Percentiles rank a stretch among this genome's conserved stretches.
These are phyloP conservation scores for Boechera divaricarpa DNA, from an alignment of 345 rosid species.

Conservation along the genomic window DNA sequence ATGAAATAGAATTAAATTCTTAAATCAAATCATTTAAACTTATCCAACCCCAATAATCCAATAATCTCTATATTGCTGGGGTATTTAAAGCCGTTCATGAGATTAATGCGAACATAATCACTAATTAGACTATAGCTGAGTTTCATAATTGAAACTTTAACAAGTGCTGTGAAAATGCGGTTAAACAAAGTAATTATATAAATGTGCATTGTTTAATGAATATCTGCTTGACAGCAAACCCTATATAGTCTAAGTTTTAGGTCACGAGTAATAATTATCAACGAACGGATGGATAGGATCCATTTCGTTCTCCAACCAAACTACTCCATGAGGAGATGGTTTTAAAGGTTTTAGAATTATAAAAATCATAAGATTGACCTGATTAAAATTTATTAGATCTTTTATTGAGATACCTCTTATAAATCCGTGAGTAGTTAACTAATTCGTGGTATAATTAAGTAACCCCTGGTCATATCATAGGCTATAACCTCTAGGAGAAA, in stretches of 20 bases:
- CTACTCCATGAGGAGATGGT: conserved; percentile 24
- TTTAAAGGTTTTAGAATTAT: neutral
- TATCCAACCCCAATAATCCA: neutral
- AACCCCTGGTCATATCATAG: conserved; percentile 23
- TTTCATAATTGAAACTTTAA: conserved; percentile 27
- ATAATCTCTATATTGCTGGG: neutral
- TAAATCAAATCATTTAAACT: neutral
- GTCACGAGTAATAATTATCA: conserved; percentile 46
- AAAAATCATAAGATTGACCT: conserved; percentile 4
- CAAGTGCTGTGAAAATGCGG: conserved; percentile 28
- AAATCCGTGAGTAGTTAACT: conserved; percentile 28
- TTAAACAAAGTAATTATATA: conserved; percentile 17
- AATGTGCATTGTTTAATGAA: conserved; percentile 10
- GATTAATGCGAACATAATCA: conserved; percentile 13
- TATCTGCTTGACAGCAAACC: conserved; percentile 42
- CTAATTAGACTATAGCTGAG: neutral
- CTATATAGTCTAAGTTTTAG: conserved; percentile 42
- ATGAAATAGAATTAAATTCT: neutral
- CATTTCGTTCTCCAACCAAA: conserved; percentile 33
- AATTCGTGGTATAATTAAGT: conserved; percentile 20
- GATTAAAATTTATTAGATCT: neutral
- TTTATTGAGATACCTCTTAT: neutral
- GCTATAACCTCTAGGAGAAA: conserved; percentile 31
- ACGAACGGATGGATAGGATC: conserved; percentile 32
- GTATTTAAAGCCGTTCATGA: conserved; percentile 15